Conservation (phyloP, 306 rosid species). For the Crataegus laevigata region DNA sequence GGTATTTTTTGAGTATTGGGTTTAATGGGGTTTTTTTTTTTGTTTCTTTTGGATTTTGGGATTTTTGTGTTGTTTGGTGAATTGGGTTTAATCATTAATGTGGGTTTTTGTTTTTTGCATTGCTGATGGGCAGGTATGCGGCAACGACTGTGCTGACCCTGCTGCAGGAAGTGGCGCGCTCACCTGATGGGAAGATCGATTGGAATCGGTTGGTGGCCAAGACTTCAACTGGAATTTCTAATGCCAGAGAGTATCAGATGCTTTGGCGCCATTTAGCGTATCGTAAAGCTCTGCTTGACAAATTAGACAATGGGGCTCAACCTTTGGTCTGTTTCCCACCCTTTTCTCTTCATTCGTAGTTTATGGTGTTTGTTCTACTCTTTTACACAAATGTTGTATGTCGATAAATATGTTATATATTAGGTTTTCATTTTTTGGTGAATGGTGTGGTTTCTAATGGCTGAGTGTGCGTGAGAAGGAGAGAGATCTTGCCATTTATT, state of each 20-base stretch:
- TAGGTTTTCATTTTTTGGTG: neutral
- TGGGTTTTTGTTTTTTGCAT: neutral
- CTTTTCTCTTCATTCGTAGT: neutral
- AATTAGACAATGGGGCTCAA: conserved; percentile 32
- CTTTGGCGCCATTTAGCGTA: conserved; percentile 93
- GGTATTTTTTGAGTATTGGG: neutral
- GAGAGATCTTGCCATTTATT: neutral
- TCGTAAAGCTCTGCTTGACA: conserved; percentile 34
- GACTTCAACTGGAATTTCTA: conserved; percentile 71
- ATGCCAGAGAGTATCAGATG: conserved; percentile 83
- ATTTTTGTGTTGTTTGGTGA: neutral
- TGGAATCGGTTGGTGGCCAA: conserved; percentile 68
- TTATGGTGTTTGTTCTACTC: neutral
- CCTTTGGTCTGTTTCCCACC: conserved; percentile 48
- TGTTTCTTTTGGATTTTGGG: neutral
- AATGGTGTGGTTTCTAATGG: neutral
- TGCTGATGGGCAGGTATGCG: conserved; percentile 40
- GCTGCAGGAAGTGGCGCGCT: conserved; percentile 61
- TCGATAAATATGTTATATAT: neutral
- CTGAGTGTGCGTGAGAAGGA: neutral
- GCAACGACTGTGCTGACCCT: conserved; percentile 46
- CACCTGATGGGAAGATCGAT: conserved; percentile 43
- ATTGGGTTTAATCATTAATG: neutral
- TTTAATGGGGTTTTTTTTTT: neutral
- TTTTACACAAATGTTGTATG: neutral